Percentiles rank a stretch among this genome's conserved stretches.
phyloP scores from a whole-genome alignment of 169 alveolate genomes.

The Eimeria falciformis region DNA sequence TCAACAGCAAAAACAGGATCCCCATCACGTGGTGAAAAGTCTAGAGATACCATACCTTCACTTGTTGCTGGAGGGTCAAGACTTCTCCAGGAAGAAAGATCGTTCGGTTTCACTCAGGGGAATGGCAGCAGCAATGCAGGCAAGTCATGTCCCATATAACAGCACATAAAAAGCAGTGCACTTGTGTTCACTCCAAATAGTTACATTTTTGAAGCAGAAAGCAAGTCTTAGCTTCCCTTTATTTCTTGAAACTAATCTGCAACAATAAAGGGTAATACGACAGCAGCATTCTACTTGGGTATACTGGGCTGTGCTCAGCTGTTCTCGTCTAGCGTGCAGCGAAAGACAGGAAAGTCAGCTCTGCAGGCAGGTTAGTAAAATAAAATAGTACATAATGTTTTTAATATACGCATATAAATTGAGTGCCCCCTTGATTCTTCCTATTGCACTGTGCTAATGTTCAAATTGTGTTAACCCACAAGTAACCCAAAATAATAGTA shows the following conservation, averaged over 20 bases:
- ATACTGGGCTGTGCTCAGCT: neutral
- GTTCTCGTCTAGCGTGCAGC: conserved; percentile 56
- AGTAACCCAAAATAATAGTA: no score
- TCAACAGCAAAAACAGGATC: conserved; percentile 45
- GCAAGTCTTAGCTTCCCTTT: no score
- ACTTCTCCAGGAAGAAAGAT: neutral
- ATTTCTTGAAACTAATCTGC: no score
- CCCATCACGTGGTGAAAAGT: conserved; percentile 29
- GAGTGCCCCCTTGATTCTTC: no score
- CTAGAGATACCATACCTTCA: conserved; percentile 34
- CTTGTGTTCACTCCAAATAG: no score
- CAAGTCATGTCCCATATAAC: neutral
- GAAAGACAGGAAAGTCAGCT: neutral
- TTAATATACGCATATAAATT: no score
- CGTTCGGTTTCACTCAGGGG: conserved; percentile 54
- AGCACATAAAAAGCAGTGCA: no score
- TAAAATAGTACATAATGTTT: no score
- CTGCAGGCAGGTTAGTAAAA: conserved; percentile 17
- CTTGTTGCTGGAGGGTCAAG: conserved; percentile 47
- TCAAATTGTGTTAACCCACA: no score
- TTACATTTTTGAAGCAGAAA: no score
- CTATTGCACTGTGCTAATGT: no score
- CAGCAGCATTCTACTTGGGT: neutral
- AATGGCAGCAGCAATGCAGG: conserved; percentile 72
- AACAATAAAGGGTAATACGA: neutral